Percentiles rank a stretch among this genome's conserved stretches.
These are phyloP conservation scores for Canna indica DNA, from an alignment of 176 grass and related monocot species.

Conservation along the genomic window DNA sequence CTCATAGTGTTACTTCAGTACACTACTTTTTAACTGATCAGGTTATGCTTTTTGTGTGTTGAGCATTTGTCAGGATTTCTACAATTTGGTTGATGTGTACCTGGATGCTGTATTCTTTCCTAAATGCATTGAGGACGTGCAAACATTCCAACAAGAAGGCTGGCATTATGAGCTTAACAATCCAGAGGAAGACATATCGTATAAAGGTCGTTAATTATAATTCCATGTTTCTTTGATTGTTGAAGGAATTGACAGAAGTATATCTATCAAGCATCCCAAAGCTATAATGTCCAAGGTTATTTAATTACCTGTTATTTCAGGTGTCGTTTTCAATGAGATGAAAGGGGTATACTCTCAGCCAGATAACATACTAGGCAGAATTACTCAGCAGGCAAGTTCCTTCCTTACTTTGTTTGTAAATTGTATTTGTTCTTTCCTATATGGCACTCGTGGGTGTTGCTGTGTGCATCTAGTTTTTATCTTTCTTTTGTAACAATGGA, in stretches of 20 bases:
- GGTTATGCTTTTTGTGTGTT: constrained; percentile 4
- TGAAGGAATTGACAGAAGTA: background rate
- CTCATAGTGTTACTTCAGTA: constrained; percentile 14
- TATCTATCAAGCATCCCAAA: background rate
- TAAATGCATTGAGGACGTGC: constrained; percentile 80
- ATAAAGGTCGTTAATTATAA: constrained; percentile 51
- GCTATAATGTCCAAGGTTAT: background rate
- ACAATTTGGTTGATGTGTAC: constrained; percentile 98
- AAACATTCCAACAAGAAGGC: constrained; percentile 98
- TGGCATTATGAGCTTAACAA: constrained; percentile 99
- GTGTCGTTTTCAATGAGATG: constrained; percentile 99
- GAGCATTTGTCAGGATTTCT: constrained; percentile 74
- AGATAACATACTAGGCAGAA: constrained; percentile 84
- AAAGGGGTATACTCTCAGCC: constrained; percentile 99
- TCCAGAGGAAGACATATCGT: constrained; percentile 88
- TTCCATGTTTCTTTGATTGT: background rate
- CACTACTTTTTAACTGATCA: constrained; percentile 18
- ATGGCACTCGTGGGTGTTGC: background rate
- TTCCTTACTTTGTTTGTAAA: constrained; percentile 16
- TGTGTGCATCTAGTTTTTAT: too few species aligned
- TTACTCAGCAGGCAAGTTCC: constrained; percentile 57
- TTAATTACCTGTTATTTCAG: constrained; percentile 23
- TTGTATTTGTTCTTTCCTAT: background rate
- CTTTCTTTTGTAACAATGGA: too few species aligned
- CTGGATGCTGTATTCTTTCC: constrained; percentile 98